Percentiles rank a stretch among this genome's conserved stretches.
Conservation (phyloP, 2,329 filamentous ascomycete species). For the Curvularia sp. region DNA sequence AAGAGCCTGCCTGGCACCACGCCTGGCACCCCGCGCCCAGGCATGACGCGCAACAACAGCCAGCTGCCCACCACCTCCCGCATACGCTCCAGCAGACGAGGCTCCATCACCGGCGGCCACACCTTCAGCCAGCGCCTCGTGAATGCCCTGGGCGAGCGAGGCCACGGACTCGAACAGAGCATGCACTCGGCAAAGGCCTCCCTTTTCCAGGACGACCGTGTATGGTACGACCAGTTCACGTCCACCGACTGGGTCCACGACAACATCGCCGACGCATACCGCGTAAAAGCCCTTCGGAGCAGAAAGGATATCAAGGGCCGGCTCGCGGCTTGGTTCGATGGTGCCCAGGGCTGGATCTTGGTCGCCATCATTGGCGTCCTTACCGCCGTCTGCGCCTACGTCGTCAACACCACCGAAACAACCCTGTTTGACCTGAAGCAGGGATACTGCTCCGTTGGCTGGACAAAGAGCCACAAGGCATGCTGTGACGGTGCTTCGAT, state of each 20-base stretch:
- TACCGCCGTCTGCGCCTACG: constrained; percentile 84
- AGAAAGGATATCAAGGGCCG: constrained; percentile 87
- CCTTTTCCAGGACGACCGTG: constrained; percentile 78
- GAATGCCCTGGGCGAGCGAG: constrained; percentile 61
- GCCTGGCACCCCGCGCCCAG: constrained; percentile 53
- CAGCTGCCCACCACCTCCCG: constrained; percentile 41
- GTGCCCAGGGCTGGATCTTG: constrained; percentile 91
- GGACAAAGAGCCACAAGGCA: constrained; percentile 74
- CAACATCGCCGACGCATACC: constrained; percentile 90
- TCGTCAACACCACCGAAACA: constrained; percentile 85
- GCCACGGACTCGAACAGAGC: constrained; percentile 60
- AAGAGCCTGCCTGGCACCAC: constrained; percentile 51
- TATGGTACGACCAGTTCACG: constrained; percentile 99
- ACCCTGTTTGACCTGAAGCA: constrained; percentile 90
- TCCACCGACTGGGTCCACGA: constrained; percentile 99
- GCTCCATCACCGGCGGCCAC: constrained; percentile 40
- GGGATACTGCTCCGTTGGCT: constrained; percentile 76
- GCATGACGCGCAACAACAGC: constrained; percentile 48
- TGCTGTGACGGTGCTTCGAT: constrained; percentile 65
- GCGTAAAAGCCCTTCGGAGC: constrained; percentile 80
- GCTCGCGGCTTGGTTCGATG: constrained; percentile 77
- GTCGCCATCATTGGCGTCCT: constrained; percentile 88
- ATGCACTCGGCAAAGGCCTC: constrained; percentile 70
- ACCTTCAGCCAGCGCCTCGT: constrained; percentile 60
- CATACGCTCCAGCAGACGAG: constrained; percentile 43